Conservation (phyloP, 441 rosid genomes). For the Pelargonium fulgidum region DNA sequence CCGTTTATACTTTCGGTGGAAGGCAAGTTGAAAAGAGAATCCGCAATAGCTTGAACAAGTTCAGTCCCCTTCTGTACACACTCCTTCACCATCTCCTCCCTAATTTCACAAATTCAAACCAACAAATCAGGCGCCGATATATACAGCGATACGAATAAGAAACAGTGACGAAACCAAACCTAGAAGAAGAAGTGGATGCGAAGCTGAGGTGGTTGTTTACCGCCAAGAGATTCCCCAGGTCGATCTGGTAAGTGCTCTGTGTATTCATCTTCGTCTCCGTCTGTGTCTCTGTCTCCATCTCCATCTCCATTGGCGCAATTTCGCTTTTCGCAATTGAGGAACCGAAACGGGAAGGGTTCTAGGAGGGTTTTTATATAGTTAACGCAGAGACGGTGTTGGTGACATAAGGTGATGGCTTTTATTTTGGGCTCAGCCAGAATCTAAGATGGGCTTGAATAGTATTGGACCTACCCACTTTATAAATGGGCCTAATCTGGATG, state of each 20-base stretch:
- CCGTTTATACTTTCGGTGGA: conserved; percentile 73
- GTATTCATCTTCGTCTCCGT: conserved; percentile 26
- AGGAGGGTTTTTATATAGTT: neutral
- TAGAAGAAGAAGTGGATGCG: conserved; percentile 52
- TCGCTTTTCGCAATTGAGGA: neutral
- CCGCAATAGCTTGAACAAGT: conserved; percentile 71
- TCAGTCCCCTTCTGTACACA: conserved; percentile 54
- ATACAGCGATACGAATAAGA: neutral
- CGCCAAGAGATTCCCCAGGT: conserved; percentile 72
- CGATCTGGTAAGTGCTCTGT: conserved; percentile 35
- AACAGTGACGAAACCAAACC: conserved; percentile 32
- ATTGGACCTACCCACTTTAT: neutral
- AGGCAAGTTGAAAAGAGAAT: conserved; percentile 59
- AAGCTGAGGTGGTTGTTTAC: conserved; percentile 48
- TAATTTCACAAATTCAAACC: conserved; percentile 17
- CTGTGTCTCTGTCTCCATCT: neutral
- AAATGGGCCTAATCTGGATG: neutral
- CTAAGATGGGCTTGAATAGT: neutral
- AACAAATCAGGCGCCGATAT: neutral
- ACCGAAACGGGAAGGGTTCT: neutral
- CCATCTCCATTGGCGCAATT: neutral
- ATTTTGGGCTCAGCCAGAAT: neutral
- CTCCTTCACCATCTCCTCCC: conserved; percentile 64
- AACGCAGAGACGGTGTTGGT: conserved; percentile 2
- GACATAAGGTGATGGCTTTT: neutral